A percentile compares a stretch with the other conserved stretches of the same genome.
phyloP scores from a whole-genome alignment of 257 asterid genomes.

The Lavandula angustifolia region DNA sequence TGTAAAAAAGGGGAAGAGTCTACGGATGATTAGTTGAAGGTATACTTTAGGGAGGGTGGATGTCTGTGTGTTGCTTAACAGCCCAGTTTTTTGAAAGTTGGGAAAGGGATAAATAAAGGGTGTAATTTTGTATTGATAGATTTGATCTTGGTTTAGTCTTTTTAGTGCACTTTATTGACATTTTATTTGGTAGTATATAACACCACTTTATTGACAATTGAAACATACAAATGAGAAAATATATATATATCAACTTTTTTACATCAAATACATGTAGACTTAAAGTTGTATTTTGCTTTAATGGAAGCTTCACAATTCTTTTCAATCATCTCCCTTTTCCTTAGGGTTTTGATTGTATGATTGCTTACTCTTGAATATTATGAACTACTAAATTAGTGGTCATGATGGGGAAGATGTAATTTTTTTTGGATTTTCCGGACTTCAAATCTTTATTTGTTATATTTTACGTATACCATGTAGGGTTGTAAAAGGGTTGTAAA shows the following conservation, averaged over 20 bases:
- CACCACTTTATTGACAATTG: conserved; percentile 61
- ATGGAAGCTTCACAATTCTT: conserved; percentile 55
- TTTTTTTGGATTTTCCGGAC: neutral
- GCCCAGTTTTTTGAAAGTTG: conserved; percentile 73
- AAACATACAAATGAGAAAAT: conserved; percentile 30
- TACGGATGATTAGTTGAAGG: conserved; percentile 54
- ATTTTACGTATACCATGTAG: no score
- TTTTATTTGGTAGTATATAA: conserved; percentile 41
- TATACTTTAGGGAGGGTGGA: conserved; percentile 53
- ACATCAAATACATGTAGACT: conserved; percentile 32
- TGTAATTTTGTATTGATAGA: conserved; percentile 31
- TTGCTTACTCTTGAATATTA: conserved; percentile 33
- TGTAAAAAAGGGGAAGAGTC: conserved; percentile 24
- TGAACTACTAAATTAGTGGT: neutral
- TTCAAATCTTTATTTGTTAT: no score
- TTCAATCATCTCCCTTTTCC: conserved; percentile 51
- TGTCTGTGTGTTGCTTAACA: conserved; percentile 71
- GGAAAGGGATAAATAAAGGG: conserved; percentile 43
- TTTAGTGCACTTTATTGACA: conserved; percentile 78
- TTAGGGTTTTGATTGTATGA: conserved; percentile 40
- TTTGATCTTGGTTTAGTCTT: conserved; percentile 53
- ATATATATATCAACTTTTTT: conserved; percentile 29
- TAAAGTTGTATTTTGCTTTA: conserved; percentile 49
- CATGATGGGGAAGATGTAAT: neutral
- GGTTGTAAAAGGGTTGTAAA: no score